Conservation (phyloP, 371 early-diverging fungal species). For the Lichtheimia corymbifera region DNA sequence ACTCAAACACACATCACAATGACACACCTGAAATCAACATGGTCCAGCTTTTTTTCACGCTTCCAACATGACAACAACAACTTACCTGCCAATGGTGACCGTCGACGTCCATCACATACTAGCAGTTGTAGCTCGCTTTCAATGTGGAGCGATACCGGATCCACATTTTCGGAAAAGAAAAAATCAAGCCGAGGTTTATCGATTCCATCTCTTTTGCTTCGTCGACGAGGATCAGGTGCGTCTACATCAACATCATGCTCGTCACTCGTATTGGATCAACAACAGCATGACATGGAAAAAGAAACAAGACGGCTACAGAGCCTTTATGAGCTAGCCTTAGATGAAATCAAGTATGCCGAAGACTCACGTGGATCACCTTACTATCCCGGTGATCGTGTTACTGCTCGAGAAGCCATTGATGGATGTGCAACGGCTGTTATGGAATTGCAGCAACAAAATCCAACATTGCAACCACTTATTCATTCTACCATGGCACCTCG, state of each 20-base stretch:
- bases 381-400: slow-evolving; percentile 39
- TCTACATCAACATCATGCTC: slow-evolving; percentile 10
- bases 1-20: too few relatives aligned
- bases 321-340: slow-evolving; percentile 19
- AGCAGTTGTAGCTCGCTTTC: slow-evolving; percentile 8
- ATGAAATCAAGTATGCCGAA: slow-evolving; percentile 35
- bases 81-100: neutral
- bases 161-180: slow-evolving; percentile 3
- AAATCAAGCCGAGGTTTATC: neutral
- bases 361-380: slow-evolving; percentile 45
- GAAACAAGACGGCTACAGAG: slow-evolving; percentile 11
- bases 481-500: slow-evolving; percentile 27
- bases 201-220: neutral
- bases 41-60: slow-evolving; percentile 7
- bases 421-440: slow-evolving; percentile 27
- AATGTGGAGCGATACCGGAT: slow-evolving; percentile 8
- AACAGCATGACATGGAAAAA: slow-evolving; percentile 4
- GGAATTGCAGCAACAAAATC: slow-evolving; percentile 24
- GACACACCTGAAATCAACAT: neutral
- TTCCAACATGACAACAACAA: slow-evolving; percentile 1
- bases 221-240: slow-evolving; percentile 5
- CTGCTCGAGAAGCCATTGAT: slow-evolving; percentile 42
- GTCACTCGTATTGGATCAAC: slow-evolving; percentile 3
- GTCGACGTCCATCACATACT: slow-evolving; percentile 9
- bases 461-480: slow-evolving; percentile 3